phyloP scores from a whole-genome alignment of 2,329 filamentous ascomycete species.

The Ophiostoma ips region DNA sequence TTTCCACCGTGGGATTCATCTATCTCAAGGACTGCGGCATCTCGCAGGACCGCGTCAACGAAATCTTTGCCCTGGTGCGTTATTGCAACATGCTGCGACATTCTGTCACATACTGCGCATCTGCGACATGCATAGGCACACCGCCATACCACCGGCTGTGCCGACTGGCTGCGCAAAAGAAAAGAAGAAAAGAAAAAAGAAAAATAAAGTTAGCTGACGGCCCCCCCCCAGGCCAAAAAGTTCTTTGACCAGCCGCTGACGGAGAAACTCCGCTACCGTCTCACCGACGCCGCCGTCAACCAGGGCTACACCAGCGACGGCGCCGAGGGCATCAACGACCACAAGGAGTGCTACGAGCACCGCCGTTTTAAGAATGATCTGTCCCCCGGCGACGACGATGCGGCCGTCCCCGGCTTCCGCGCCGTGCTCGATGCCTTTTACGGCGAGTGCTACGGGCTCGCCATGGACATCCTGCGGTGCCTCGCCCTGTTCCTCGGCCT shows the following conservation, averaged over 20 bases:
- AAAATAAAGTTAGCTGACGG: neutral
- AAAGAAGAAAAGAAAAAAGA: neutral
- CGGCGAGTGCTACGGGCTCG: neutral
- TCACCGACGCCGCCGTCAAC: neutral
- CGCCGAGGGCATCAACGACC: neutral
- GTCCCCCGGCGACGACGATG: slow-evolving; percentile 1
- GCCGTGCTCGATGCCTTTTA: neutral
- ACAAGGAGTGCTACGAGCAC: slow-evolving; percentile 8
- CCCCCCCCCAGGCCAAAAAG: neutral
- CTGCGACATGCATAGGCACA: neutral
- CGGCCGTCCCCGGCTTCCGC: neutral
- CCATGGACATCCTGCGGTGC: neutral
- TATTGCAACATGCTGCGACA: too few relatives aligned
- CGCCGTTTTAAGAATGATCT: slow-evolving; percentile 1
- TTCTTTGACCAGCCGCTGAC: neutral
- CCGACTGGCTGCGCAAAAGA: neutral
- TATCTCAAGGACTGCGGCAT: slow-evolving; percentile 3
- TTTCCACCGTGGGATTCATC: neutral
- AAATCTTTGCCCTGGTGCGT: neutral
- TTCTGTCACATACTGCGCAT: too few relatives aligned
- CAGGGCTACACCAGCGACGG: slow-evolving; percentile 5
- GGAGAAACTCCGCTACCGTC: neutral
- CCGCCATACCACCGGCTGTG: neutral
- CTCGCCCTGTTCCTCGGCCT: neutral
- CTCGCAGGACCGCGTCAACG: neutral